Conservation (phyloP, 306 rosid genomes). For the Corylus heterophylla region DNA sequence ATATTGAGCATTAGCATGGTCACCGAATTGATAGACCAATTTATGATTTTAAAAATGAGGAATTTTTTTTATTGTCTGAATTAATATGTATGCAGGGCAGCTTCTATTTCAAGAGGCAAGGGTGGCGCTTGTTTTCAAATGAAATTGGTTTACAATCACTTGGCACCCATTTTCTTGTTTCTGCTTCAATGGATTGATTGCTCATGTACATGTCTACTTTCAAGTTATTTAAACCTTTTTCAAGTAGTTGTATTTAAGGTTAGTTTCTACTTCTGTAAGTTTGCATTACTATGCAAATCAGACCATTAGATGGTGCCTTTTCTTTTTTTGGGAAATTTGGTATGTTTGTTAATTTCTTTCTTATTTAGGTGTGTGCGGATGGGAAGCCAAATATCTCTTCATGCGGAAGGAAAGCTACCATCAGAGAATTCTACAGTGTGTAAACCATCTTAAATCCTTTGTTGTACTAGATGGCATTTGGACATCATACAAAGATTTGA, state of each 20-base stretch:
- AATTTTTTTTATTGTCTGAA: background rate
- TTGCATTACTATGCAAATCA: background rate
- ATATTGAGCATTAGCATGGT: background rate
- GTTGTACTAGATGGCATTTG: background rate
- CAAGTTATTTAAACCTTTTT: constrained; percentile 54
- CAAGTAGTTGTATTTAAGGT: constrained; percentile 64
- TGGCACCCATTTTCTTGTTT: constrained; percentile 59
- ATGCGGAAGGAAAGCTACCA: constrained; percentile 62
- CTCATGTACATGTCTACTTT: constrained; percentile 54
- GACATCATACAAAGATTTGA: background rate
- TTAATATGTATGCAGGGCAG: constrained; percentile 59
- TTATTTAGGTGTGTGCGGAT: constrained; percentile 43
- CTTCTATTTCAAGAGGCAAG: constrained; percentile 59
- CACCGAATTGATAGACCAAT: background rate
- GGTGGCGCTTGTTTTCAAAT: constrained; percentile 54
- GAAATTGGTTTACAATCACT: constrained; percentile 62
- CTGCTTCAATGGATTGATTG: constrained; percentile 64
- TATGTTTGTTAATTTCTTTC: constrained; percentile 20
- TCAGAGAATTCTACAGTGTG: constrained; percentile 62
- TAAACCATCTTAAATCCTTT: constrained; percentile 4
- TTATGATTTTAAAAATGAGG: background rate
- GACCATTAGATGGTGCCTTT: background rate
- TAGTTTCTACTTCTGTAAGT: constrained; percentile 14
- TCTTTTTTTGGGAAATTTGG: background rate
- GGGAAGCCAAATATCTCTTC: constrained; percentile 50